Evolutionary conservation across 2,329 filamentous ascomycete species (phyloP).

Genomic region (Bertia moriformis): DNA sequence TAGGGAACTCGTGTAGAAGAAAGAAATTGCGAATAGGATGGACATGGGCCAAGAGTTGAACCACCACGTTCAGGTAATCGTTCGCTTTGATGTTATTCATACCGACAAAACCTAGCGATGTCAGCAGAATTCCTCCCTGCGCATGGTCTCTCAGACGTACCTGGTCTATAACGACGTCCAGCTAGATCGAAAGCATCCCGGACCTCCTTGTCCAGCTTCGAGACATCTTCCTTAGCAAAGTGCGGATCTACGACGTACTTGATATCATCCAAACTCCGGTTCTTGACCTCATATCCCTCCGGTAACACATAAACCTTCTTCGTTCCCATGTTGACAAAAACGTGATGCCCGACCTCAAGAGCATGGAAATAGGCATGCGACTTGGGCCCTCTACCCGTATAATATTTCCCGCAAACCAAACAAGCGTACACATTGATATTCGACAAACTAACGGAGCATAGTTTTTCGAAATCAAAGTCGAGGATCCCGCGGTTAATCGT

Average conservation of each 20-base stretch:
- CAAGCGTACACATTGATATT: conserved; percentile 99
- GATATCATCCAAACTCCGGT: conserved; percentile 90
- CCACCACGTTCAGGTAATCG: conserved; percentile 92
- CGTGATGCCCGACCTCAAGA: conserved; percentile 87
- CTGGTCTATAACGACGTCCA: conserved; percentile 62
- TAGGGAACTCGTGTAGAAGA: conserved; percentile 68
- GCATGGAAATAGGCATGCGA: conserved; percentile 97
- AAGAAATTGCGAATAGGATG: conserved; percentile 81
- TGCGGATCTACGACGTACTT: conserved; percentile 92
- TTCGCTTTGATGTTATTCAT: conserved; percentile 99
- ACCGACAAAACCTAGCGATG: conserved; percentile 77
- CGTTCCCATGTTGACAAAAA: conserved; percentile 94
- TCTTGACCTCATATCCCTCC: conserved; percentile 92
- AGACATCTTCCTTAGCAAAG: conserved; percentile 68
- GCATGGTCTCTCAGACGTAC: too few relatives aligned
- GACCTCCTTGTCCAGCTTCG: conserved; percentile 53
- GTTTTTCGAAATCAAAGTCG: conserved; percentile 97
- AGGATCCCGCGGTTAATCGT: conserved; percentile 86
- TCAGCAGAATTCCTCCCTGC: too few relatives aligned
- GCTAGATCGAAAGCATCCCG: conserved; percentile 28
- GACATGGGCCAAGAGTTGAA: conserved; percentile 83
- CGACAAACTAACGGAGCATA: conserved; percentile 86
- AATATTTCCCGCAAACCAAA: conserved; percentile 95
- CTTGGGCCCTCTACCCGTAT: conserved; percentile 80
- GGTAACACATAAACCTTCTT: conserved; percentile 85